Conservation (phyloP, 2,329 filamentous ascomycete genomes). For the Pestalotiopsis sp. region DNA sequence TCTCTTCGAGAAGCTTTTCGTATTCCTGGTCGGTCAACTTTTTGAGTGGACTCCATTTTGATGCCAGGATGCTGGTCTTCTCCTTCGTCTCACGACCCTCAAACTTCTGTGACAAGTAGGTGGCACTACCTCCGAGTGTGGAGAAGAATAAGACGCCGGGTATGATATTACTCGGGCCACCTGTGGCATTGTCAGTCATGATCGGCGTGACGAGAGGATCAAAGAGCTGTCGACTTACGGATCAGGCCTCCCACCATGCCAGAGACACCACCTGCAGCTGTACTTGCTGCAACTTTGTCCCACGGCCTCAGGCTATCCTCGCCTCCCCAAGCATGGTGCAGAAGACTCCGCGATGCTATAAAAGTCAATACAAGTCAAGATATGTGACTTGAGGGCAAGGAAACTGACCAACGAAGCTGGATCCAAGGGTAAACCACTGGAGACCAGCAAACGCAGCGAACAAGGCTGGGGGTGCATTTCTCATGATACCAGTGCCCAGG, state of each 20-base stretch:
- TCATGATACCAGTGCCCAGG: slow-evolving; percentile 71
- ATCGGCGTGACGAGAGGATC: not conserved
- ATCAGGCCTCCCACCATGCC: slow-evolving; percentile 61
- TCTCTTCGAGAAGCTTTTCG: slow-evolving; percentile 69
- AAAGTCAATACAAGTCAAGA: not conserved
- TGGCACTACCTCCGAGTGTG: slow-evolving; percentile 40
- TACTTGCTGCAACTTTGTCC: slow-evolving; percentile 69
- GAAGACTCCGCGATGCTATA: slow-evolving; percentile 50
- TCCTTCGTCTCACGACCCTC: slow-evolving; percentile 19
- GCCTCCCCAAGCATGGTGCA: slow-evolving; percentile 51
- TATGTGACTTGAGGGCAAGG: slow-evolving; percentile 16
- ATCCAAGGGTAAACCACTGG: slow-evolving; percentile 81
- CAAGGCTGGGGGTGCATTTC: slow-evolving; percentile 66
- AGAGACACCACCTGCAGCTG: slow-evolving; percentile 71
- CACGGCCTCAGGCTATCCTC: slow-evolving; percentile 54
- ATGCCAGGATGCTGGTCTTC: slow-evolving; percentile 48
- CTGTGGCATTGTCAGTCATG: slow-evolving; percentile 33
- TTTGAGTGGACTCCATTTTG: slow-evolving; percentile 74
- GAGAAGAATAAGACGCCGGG: slow-evolving; percentile 55
- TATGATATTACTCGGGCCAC: slow-evolving; percentile 55
- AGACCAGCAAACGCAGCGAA: slow-evolving; percentile 74
- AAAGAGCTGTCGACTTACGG: slow-evolving; percentile 43
- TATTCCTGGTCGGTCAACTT: slow-evolving; percentile 74
- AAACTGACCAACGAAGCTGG: slow-evolving; percentile 72
- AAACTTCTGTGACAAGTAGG: slow-evolving; percentile 26